A percentile compares a stretch with the other conserved stretches of the same genome.
Evolutionary conservation across 2,329 filamentous ascomycete species (phyloP).

Genomic region (Aspergillus uvarum): DNA sequence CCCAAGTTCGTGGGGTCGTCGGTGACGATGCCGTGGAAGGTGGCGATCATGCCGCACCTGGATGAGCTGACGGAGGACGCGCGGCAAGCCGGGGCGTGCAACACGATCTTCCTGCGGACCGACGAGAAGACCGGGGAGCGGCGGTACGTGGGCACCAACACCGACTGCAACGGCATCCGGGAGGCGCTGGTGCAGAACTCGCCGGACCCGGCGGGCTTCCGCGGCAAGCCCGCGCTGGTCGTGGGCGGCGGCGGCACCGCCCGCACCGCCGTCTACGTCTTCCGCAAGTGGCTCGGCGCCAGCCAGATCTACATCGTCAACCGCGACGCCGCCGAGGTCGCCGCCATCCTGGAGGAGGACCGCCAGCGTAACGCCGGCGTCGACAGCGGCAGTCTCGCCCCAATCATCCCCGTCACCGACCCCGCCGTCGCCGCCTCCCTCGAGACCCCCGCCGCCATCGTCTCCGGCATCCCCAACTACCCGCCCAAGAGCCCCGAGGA

Average conservation of each 20-base stretch:
- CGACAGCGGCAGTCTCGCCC: conserved; percentile 41
- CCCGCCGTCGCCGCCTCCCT: conserved; percentile 60
- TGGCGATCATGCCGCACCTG: conserved; percentile 70
- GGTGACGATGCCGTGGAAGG: conserved; percentile 83
- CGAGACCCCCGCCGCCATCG: conserved; percentile 63
- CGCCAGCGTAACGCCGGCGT: conserved; percentile 54
- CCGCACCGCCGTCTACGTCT: conserved; percentile 73
- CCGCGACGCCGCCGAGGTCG: conserved; percentile 66
- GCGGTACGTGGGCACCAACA: conserved; percentile 72
- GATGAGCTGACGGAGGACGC: conserved; percentile 73
- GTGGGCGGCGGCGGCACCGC: conserved; percentile 77
- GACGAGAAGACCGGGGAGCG: conserved; percentile 41
- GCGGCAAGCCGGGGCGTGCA: conserved; percentile 72
- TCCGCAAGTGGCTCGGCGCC: conserved; percentile 68
- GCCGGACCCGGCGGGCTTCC: conserved; percentile 27
- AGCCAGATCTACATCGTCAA: conserved; percentile 75
- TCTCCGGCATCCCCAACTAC: conserved; percentile 75
- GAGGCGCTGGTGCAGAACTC: conserved; percentile 66
- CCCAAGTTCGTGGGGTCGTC: conserved; percentile 59
- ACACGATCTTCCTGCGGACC: conserved; percentile 69
- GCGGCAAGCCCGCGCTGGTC: conserved; percentile 65
- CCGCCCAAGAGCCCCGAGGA: conserved; percentile 66
- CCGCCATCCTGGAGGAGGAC: conserved; percentile 63
- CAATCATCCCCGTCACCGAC: conserved; percentile 60
- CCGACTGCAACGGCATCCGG: conserved; percentile 74